phyloP scores from a whole-genome alignment of 768 basidiomycete genomes.

The Saitozyma sp. region DNA sequence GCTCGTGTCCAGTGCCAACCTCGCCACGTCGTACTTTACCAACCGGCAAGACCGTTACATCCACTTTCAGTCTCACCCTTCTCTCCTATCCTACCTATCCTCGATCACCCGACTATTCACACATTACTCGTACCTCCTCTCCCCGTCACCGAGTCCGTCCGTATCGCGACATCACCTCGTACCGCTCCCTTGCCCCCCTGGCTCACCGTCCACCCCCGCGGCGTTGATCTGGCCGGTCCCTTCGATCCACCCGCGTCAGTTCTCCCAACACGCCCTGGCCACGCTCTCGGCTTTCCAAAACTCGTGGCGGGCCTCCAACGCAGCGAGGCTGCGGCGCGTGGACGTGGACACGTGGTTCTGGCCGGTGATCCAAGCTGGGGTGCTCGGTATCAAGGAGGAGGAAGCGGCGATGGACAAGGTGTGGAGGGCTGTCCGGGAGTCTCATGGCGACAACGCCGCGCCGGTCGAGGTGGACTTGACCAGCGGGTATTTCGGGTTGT shows the following conservation, averaged over 20 bases:
- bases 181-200: slow-evolving; percentile 36
- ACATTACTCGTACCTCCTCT: slow-evolving; percentile 69
- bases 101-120: slow-evolving; percentile 71
- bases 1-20: slow-evolving; percentile 69
- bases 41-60: slow-evolving; percentile 94
- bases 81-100: slow-evolving; percentile 77
- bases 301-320: slow-evolving; percentile 46
- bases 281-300: slow-evolving; percentile 66
- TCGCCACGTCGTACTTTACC: slow-evolving; percentile 89
- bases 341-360: slow-evolving; percentile 62
- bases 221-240: slow-evolving; percentile 68
- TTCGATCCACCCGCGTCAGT: slow-evolving; percentile 66
- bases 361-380: slow-evolving; percentile 86
- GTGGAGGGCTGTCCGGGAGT: slow-evolving; percentile 43
- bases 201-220: slow-evolving; percentile 53
- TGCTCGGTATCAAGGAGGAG: slow-evolving; percentile 82
- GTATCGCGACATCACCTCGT: slow-evolving; percentile 37
- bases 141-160: slow-evolving; percentile 40
- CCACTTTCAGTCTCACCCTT: slow-evolving; percentile 64
- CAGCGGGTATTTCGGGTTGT: slow-evolving; percentile 91
- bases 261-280: slow-evolving; percentile 63
- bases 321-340: slow-evolving; percentile 33
- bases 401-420: slow-evolving; percentile 59
- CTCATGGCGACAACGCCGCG: slow-evolving; percentile 14
- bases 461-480: slow-evolving; percentile 66